Evolutionary conservation across 169 alveolate genomes (phyloP).

Genomic region (Eimeria brunetti): DNA sequence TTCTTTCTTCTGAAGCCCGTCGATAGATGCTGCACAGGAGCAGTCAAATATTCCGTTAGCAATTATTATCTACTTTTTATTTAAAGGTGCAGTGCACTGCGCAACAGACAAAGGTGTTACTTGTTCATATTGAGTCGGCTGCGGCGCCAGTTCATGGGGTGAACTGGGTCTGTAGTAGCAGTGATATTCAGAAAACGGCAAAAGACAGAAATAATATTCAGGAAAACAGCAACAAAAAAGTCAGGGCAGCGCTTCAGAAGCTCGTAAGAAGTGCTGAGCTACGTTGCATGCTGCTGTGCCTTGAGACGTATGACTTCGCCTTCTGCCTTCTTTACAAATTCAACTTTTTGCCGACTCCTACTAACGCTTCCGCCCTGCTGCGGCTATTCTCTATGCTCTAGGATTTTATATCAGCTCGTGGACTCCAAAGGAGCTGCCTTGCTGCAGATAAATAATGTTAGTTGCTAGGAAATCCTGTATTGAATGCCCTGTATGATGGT

Average conservation of each 20-base stretch:
- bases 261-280: background rate
- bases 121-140: background rate
- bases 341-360: background rate
- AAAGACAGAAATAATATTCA: too few species aligned
- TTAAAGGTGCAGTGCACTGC: background rate
- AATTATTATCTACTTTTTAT: too few species aligned
- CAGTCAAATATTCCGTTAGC: background rate
- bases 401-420: background rate
- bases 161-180: too few species aligned
- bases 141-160: background rate
- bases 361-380: background rate
- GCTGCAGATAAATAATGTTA: background rate
- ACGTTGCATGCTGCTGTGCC: background rate
- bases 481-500: background rate
- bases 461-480: background rate
- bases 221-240: background rate
- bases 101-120: too few species aligned
- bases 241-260: background rate
- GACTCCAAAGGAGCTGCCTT: background rate
- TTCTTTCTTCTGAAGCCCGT: background rate
- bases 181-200: too few species aligned
- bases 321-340: background rate
- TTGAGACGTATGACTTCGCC: background rate
- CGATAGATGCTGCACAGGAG: background rate
- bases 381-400: background rate